Conservation (phyloP, 257 asterid species). For the Penstemon davidsonii region DNA sequence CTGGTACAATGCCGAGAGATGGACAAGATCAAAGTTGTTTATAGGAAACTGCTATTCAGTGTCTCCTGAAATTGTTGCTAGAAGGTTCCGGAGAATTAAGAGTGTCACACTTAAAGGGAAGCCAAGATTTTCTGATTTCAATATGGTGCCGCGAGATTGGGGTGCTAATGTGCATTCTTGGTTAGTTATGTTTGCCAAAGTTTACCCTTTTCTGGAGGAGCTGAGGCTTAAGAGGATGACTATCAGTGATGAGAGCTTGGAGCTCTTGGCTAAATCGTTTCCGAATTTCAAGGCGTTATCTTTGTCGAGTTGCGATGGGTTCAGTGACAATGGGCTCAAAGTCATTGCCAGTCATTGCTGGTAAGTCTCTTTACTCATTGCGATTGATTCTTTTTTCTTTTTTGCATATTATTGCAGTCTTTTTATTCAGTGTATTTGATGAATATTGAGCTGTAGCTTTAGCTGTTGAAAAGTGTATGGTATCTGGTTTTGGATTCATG, state of each 20-base stretch:
- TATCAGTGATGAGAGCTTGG: constrained; percentile 59
- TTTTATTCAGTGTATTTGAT: not conserved
- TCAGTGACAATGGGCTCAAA: constrained; percentile 55
- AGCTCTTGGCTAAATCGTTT: constrained; percentile 58
- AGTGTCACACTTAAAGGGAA: constrained; percentile 59
- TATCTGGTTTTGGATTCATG: not conserved
- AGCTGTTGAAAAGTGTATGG: not conserved
- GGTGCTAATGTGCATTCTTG: constrained; percentile 63
- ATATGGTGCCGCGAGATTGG: constrained; percentile 61
- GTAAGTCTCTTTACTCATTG: constrained; percentile 29
- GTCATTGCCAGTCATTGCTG: constrained; percentile 52
- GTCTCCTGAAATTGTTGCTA: constrained; percentile 59
- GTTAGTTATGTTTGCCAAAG: constrained; percentile 51
- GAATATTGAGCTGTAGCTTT: not conserved
- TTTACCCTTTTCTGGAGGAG: constrained; percentile 68
- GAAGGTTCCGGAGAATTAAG: constrained; percentile 57
- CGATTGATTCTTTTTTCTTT: not conserved
- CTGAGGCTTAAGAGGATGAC: constrained; percentile 65
- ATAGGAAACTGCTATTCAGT: constrained; percentile 70
- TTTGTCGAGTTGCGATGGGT: constrained; percentile 62
- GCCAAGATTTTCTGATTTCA: constrained; percentile 69
- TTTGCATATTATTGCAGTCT: not conserved
- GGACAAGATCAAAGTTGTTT: constrained; percentile 58
- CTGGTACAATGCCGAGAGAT: constrained; percentile 66
- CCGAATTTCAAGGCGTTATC: constrained; percentile 56